Percentiles rank a stretch among this genome's conserved stretches.
Conservation (phyloP, 495 filamentous ascomycete species). For the Aspergillus biplanus region DNA sequence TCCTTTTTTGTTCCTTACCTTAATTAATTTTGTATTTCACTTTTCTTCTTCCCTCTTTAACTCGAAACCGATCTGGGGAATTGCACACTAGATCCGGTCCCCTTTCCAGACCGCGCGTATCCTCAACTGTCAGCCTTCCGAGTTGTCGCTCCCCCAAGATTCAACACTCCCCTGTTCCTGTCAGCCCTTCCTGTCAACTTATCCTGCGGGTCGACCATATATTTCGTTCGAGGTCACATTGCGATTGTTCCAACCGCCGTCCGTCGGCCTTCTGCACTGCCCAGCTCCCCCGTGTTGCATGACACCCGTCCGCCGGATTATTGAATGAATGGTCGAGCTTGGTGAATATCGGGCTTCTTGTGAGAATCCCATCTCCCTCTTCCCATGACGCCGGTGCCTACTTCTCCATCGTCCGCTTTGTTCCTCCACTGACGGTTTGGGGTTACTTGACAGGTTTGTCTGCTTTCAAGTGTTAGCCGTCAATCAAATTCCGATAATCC, state of each 20-base stretch:
- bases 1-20: slow-evolving; percentile 18
- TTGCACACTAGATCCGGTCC: slow-evolving; percentile 18
- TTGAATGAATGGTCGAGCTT: slow-evolving; percentile 31
- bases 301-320: slow-evolving; percentile 15
- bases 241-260: slow-evolving; percentile 16
- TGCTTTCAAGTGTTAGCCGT: slow-evolving; percentile 38
- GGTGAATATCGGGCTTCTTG: slow-evolving; percentile 22
- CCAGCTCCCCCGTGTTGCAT: slow-evolving; percentile 1
- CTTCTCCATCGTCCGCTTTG: neutral
- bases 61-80: slow-evolving; percentile 7
- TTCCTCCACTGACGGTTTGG: neutral
- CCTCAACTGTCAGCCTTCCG: slow-evolving; percentile 25
- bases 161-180: neutral
- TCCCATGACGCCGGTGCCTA: neutral
- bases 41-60: slow-evolving; percentile 13
- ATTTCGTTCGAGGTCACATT: slow-evolving; percentile 10
- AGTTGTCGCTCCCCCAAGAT: slow-evolving; percentile 1
- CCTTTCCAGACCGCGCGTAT: slow-evolving; percentile 28
- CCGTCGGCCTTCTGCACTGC: slow-evolving; percentile 4
- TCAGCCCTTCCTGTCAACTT: slow-evolving; percentile 14
- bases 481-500: slow-evolving; percentile 32
- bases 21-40: slow-evolving; percentile 19
- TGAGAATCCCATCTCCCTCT: slow-evolving; percentile 16
- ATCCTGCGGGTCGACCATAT: slow-evolving; percentile 1
- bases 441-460: slow-evolving; percentile 19